Base-by-base conservation (phyloP, 108 stramenopile genomes). In the Pseudonitzschia multiseries region DNA sequence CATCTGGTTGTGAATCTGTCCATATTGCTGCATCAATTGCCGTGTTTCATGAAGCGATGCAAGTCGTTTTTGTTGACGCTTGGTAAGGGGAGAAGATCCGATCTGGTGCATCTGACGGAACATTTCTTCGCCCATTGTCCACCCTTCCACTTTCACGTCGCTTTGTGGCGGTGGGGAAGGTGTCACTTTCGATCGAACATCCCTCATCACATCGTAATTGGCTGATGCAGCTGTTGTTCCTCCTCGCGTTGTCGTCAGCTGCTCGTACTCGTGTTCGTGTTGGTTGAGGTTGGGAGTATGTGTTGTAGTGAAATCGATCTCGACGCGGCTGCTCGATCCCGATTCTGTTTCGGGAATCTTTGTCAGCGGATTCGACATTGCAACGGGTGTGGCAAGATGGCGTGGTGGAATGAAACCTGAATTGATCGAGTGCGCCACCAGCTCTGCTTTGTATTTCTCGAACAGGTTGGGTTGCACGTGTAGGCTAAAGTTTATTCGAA, bases 401-500 rank as follows among this genome's bases (percentile, higher is more conserved):
- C n/a, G n/a, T n/a, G 29, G 21, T 24, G 42, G 42, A 61, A 70
- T 50, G 8, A 70, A 18, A 27, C 68, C 53, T 14, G 72, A 32
- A 41, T 65, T 73, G 59, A 68, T 61, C 27, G 79, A 76, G 44
- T 93, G 91, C n/a, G 87, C 81, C 17, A 86, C 78, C 14, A 96
- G 81, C 69, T 96, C 91, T 1, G 80, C 83, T 52, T 87, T 80
- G 81, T 96, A 96, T 72, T 96, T 92, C 40, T 86, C 75, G 81
- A 92, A 96, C 17, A 91, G 78, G 36, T 96, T 92, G 12, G 92
- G 84, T 24, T 89, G 82, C 0, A 98, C 98, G 71, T 96, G 89
- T 24, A 99, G 80, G 63, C 88, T 90, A 78, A 99, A 99, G 77
- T 97, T 97, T 76, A 98, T 89, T 6, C 93, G 86, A 66, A 99